Evolutionary conservation across 805 yeast species (phyloP).

Genomic region (Ogataea parapolymorpha): DNA sequence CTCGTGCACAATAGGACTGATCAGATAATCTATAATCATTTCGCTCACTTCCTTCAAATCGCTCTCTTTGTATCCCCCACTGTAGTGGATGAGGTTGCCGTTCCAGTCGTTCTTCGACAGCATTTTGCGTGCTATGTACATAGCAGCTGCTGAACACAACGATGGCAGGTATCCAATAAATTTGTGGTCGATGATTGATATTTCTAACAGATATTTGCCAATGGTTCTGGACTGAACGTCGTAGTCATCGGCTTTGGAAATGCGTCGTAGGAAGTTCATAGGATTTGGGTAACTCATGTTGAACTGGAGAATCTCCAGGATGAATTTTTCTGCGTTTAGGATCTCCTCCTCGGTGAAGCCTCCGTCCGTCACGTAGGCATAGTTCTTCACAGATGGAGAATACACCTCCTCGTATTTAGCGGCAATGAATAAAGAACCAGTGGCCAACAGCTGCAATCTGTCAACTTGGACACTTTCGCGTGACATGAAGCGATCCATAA

Average conservation of each 20-base stretch:
- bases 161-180: slow-evolving; percentile 76
- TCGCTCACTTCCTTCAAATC: slow-evolving; percentile 72
- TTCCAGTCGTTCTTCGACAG: slow-evolving; percentile 72
- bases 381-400: slow-evolving; percentile 79
- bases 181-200: slow-evolving; percentile 69
- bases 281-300: slow-evolving; percentile 85
- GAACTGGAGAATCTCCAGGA: slow-evolving; percentile 67
- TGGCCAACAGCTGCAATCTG: slow-evolving; percentile 79
- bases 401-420: slow-evolving; percentile 93
- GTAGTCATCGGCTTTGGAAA: slow-evolving; percentile 88
- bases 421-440: slow-evolving; percentile 82
- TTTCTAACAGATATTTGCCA: slow-evolving; percentile 81
- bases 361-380: slow-evolving; percentile 85
- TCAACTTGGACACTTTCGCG: slow-evolving; percentile 70
- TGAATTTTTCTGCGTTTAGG: slow-evolving; percentile 75
- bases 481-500: slow-evolving; percentile 85
- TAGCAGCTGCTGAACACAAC: slow-evolving; percentile 79
- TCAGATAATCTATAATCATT: slow-evolving; percentile 71
- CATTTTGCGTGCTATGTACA: slow-evolving; percentile 77
- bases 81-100: slow-evolving; percentile 81
- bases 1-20: slow-evolving; percentile 81
- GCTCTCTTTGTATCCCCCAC: slow-evolving; percentile 80
- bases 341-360: slow-evolving; percentile 79
- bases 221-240: slow-evolving; percentile 79
- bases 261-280: slow-evolving; percentile 81